Evolutionary conservation across 1,139 yeast species (phyloP).

Genomic region (Diutina ranongensis): DNA sequence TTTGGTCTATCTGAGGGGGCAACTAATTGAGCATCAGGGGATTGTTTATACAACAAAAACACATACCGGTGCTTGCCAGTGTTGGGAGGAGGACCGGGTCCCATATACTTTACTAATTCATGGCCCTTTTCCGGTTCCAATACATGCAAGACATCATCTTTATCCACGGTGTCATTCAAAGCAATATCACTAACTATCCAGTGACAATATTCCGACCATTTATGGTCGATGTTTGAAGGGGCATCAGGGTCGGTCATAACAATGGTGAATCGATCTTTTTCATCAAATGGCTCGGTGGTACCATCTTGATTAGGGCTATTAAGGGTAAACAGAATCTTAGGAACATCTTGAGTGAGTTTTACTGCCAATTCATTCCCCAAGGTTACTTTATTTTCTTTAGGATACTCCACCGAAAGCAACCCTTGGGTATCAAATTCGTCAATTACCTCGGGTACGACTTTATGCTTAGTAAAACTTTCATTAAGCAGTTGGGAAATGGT

Average conservation of each 20-base stretch:
- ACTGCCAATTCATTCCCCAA: slow-evolving; percentile 67
- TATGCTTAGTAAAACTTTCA: slow-evolving; percentile 49
- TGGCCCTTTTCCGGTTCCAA: not conserved
- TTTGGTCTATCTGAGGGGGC: slow-evolving; percentile 54
- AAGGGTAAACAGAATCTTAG: slow-evolving; percentile 57
- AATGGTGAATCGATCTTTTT: slow-evolving; percentile 49
- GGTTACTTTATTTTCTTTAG: slow-evolving; percentile 51
- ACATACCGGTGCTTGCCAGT: slow-evolving; percentile 82
- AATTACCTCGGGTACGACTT: slow-evolving; percentile 52
- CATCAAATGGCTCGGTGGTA: slow-evolving; percentile 15
- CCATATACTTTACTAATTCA: slow-evolving; percentile 34
- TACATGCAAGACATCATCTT: not conserved
- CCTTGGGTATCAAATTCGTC: slow-evolving; percentile 37
- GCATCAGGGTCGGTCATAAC: slow-evolving; percentile 92
- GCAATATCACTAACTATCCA: slow-evolving; percentile 58
- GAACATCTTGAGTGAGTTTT: slow-evolving; percentile 52
- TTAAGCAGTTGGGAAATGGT: slow-evolving; percentile 56
- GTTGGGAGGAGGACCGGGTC: slow-evolving; percentile 78
- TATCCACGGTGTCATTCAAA: slow-evolving; percentile 7
- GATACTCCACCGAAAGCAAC: slow-evolving; percentile 35
- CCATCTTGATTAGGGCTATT: slow-evolving; percentile 31
- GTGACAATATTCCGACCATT: slow-evolving; percentile 84
- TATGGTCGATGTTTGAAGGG: slow-evolving; percentile 69
- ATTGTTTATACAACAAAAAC: slow-evolving; percentile 61
- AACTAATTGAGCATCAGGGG: slow-evolving; percentile 18